These are phyloP conservation scores for Vitis riparia DNA, from an alignment of 164 flowering plant genomes.

Conservation along the genomic window DNA sequence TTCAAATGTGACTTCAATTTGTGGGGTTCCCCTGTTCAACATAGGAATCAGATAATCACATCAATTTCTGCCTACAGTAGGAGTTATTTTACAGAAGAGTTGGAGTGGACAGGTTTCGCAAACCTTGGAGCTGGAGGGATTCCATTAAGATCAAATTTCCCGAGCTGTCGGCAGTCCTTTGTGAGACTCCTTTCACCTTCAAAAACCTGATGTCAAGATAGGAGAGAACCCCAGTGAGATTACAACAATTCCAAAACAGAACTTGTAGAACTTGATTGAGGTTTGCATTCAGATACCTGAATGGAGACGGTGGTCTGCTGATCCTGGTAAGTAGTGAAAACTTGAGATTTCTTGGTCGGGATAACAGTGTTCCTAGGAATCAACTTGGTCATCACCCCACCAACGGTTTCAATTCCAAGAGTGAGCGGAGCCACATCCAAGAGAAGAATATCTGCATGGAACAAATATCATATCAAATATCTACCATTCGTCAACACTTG, in stretches of 20 bases:
- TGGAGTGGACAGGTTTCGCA: neutral
- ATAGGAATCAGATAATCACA: neutral
- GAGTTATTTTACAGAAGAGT: no score
- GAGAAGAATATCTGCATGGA: constrained; percentile 69
- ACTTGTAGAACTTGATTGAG: neutral
- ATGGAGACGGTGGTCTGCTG: constrained; percentile 93
- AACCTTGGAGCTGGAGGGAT: constrained; percentile 90
- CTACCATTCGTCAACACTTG: neutral
- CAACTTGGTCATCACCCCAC: constrained; percentile 95
- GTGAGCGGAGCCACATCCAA: constrained; percentile 91
- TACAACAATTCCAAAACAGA: neutral
- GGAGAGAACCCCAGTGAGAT: neutral
- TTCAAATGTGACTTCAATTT: constrained; percentile 84
- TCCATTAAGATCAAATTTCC: constrained; percentile 79
- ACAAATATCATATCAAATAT: neutral
- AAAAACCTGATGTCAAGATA: constrained; percentile 49
- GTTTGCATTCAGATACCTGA: constrained; percentile 43
- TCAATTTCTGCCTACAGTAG: no score
- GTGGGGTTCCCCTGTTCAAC: constrained; percentile 76
- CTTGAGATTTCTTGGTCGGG: constrained; percentile 93
- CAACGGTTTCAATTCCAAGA: constrained; percentile 91
- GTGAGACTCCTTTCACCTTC: constrained; percentile 96
- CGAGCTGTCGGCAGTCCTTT: constrained; percentile 78
- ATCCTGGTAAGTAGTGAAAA: constrained; percentile 91
- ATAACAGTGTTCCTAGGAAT: constrained; percentile 91